phyloP scores from a whole-genome alignment of 2,329 filamentous ascomycete species.

The Nothophoma quercina region DNA sequence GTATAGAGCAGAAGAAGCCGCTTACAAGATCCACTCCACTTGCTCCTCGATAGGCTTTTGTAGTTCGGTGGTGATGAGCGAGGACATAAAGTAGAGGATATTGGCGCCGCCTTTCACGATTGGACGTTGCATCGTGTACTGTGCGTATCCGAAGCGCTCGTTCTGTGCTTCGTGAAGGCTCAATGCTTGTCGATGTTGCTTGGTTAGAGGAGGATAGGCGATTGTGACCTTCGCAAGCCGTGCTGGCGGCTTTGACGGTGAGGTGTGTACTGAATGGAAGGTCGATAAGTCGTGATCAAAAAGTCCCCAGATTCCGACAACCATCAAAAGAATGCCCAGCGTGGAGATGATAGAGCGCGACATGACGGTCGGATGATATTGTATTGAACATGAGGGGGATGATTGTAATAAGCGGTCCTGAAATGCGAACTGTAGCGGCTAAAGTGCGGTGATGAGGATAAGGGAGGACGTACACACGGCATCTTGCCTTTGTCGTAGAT shows the following conservation, averaged over 20 bases:
- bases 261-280: not conserved
- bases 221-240: not conserved
- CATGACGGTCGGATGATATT: too few relatives aligned
- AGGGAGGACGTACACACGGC: too few relatives aligned
- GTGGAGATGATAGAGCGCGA: too few relatives aligned
- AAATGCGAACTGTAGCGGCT: too few relatives aligned
- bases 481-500: too few relatives aligned
- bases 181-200: not conserved
- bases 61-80: not conserved
- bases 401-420: too few relatives aligned
- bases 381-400: too few relatives aligned
- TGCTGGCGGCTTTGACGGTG: not conserved
- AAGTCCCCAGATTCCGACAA: too few relatives aligned
- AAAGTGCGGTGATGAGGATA: too few relatives aligned
- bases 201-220: not conserved
- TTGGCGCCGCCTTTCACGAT: not conserved
- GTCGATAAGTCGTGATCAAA: too few relatives aligned
- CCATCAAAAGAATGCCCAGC: too few relatives aligned
- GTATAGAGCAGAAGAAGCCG: not conserved
- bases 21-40: not conserved
- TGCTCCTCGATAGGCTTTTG: not conserved
- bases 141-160: not conserved
- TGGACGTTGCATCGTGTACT: not conserved
- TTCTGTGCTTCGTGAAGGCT: slow-evolving; percentile 1
- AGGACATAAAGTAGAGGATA: not conserved